Evolutionary conservation across 2,329 filamentous ascomycete species (phyloP).

Genomic region (Anisogramma anomala): DNA sequence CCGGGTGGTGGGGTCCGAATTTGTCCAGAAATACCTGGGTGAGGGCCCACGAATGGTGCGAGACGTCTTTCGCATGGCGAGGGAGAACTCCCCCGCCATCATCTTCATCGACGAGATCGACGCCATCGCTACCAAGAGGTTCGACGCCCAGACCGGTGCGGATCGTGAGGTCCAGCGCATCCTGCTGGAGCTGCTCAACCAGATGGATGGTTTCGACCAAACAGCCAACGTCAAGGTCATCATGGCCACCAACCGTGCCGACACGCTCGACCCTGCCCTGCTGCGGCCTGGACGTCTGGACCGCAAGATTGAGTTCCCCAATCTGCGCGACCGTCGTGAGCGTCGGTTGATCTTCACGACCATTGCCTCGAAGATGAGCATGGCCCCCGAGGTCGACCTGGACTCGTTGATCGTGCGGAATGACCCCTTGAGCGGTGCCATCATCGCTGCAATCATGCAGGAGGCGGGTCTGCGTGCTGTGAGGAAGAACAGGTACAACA

Average conservation of each 20-base stretch:
- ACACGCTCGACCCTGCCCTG: constrained; percentile 89
- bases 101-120: constrained; percentile 99
- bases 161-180: constrained; percentile 98
- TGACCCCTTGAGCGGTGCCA: constrained; percentile 84
- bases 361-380: constrained; percentile 94
- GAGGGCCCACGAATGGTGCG: constrained; percentile 98
- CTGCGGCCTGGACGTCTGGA: constrained; percentile 91
- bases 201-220: constrained; percentile 99
- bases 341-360: constrained; percentile 92
- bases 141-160: constrained; percentile 95
- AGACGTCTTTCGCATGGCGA: constrained; percentile 97
- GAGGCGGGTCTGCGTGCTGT: constrained; percentile 91
- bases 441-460: constrained; percentile 99
- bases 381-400: constrained; percentile 91
- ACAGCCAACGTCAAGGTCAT: constrained; percentile 99
- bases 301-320: constrained; percentile 98
- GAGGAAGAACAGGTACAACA: constrained; percentile 97
- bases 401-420: constrained; percentile 95
- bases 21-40: constrained; percentile 97
- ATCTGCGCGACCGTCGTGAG: constrained; percentile 82
- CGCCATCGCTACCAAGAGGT: constrained; percentile 96
- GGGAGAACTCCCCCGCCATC: constrained; percentile 94
- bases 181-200: constrained; percentile 89
- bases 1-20: constrained; percentile 93
- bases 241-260: constrained; percentile 98